Evolutionary conservation across 2,329 filamentous ascomycete genomes (phyloP), one percentile per base, ranked within the genome.

Genomic region (Fragosphaeria purpurea): DNA sequence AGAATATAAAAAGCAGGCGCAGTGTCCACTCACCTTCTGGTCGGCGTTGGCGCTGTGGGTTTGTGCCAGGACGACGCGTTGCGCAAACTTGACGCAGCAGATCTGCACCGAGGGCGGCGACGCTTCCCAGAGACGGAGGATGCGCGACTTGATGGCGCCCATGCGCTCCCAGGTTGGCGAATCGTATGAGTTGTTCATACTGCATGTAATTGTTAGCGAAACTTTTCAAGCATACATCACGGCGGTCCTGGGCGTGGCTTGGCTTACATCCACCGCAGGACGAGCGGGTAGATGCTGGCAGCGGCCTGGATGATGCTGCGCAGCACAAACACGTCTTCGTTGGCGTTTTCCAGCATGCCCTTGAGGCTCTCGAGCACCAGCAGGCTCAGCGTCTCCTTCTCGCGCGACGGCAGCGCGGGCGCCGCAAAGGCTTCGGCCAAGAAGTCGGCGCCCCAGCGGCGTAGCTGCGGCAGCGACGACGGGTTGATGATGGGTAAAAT

Each of bases 31-130:
- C 22, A 95, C 88, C 72, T 88, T 82, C 58, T 86, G 85, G 63
- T 97, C 91, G 50, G 81, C 75, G 58, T 87, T 86, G 52, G 84
- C 71, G 44, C 88, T 88, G n/a, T 84, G 82, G 9, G 88, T 96
- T 67, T 98, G 91, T 13, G 89, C 87, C 57, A 96, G 79, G 43
- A 98, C 86, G 43, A 97, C 88, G 56, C 88, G 83, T 70, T 98
- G 91, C 39, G 88, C 85, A 66, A 98, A 98, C 68, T 98, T 98
- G 75, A 97, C 85, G 71, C 93, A 97, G 73, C 89, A 95, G 65
- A 97, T 84, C 60, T 84, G 84, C 56, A 97, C 80, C 3, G 88
- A 85, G 10, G 84, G 76, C 11, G 80, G 71, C 13, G 87, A 83
- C 42, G 74, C 78, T 59, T 96, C 91, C 91, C 94, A 96, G 61